These are phyloP conservation scores for Elymus sibiricus DNA, from an alignment of 176 grass and related monocot species.

Conservation along the genomic window DNA sequence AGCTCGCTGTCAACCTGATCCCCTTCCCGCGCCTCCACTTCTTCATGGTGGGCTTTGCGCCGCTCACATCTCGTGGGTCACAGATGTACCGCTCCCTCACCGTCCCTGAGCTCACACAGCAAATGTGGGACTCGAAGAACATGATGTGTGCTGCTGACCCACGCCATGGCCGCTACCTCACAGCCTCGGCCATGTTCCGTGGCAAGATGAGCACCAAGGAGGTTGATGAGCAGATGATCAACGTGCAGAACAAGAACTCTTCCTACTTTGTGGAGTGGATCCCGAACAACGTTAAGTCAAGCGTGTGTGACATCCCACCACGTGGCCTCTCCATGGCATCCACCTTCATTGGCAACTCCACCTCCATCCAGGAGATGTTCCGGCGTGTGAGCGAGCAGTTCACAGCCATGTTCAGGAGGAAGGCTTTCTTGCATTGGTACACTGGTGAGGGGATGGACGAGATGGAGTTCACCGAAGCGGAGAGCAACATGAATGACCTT, in stretches of 20 bases:
- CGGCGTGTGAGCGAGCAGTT: slow-evolving; percentile 74
- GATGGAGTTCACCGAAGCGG: slow-evolving; percentile 85
- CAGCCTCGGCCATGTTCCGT: slow-evolving; percentile 72
- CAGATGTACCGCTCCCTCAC: slow-evolving; percentile 76
- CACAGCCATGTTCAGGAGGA: slow-evolving; percentile 86
- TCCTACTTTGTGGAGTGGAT: slow-evolving; percentile 89
- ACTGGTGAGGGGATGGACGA: slow-evolving; percentile 82
- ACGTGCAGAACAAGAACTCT: slow-evolving; percentile 81
- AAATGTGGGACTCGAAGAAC: slow-evolving; percentile 87
- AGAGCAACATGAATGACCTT: slow-evolving; percentile 59
- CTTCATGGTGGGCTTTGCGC: slow-evolving; percentile 83
- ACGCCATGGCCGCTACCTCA: slow-evolving; percentile 67
- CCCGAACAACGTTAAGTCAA: slow-evolving; percentile 72
- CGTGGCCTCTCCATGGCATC: slow-evolving; percentile 63
- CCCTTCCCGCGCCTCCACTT: slow-evolving; percentile 85
- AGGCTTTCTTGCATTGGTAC: slow-evolving; percentile 96
- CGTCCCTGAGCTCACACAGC: slow-evolving; percentile 69
- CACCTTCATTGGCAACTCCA: slow-evolving; percentile 77
- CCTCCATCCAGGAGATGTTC: slow-evolving; percentile 85
- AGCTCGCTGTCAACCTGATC: slow-evolving; percentile 75
- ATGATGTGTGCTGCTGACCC: slow-evolving; percentile 84
- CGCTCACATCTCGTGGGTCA: slow-evolving; percentile 68
- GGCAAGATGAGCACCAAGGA: slow-evolving; percentile 96
- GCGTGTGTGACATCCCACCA: slow-evolving; percentile 69
- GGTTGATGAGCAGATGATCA: slow-evolving; percentile 82